phyloP scores from a whole-genome alignment of 139 green algal species.

The Nannochloris sp. region DNA sequence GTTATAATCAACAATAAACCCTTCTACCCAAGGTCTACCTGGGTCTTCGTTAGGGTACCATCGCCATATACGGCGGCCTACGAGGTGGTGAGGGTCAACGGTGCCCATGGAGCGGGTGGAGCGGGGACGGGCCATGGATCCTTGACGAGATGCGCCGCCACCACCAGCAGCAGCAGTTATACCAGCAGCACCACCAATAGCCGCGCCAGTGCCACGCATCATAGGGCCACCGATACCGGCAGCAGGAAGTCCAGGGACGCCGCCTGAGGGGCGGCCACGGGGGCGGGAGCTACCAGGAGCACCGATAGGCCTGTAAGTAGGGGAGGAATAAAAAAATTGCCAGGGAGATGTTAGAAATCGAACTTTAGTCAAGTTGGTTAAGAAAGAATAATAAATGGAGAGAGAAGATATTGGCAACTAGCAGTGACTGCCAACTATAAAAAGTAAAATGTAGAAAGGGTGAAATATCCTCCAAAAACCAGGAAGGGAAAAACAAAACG shows the following conservation, averaged over 20 bases:
- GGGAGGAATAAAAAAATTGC: neutral
- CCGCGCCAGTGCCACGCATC: too few species aligned
- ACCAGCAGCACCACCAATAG: neutral
- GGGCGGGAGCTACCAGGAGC: neutral
- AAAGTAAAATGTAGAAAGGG: too few species aligned
- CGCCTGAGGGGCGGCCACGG: neutral
- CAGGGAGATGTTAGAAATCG: neutral
- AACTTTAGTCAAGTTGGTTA: neutral
- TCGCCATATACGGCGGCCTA: constrained; percentile 20
- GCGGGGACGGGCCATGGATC: neutral
- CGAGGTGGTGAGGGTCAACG: neutral
- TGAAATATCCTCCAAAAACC: too few species aligned
- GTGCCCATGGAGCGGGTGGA: neutral
- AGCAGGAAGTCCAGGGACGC: too few species aligned
- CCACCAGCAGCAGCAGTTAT: neutral
- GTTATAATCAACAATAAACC: constrained; percentile 35
- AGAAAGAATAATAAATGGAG: neutral
- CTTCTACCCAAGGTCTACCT: constrained; percentile 29
- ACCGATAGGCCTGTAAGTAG: neutral
- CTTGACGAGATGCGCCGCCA: neutral
- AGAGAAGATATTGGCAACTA: too few species aligned
- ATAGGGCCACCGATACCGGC: too few species aligned
- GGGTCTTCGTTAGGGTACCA: constrained; percentile 4
- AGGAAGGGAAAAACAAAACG: too few species aligned
- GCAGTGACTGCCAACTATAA: too few species aligned